phyloP scores from a whole-genome alignment of 306 rosid genomes.

The Astragalus glycyphyllos region DNA sequence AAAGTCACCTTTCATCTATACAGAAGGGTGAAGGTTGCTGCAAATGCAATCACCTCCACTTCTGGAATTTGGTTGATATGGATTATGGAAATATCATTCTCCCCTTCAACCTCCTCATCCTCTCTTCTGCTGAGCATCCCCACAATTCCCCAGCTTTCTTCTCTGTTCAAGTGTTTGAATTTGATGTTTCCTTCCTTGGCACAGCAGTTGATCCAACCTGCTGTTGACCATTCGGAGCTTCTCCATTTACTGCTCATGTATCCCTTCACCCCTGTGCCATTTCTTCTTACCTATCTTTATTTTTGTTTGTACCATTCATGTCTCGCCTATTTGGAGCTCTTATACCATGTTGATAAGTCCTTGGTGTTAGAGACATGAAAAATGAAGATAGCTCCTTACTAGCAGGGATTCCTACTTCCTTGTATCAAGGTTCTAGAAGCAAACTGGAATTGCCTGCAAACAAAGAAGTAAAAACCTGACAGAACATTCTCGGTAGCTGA shows the following conservation, averaged over 20 bases:
- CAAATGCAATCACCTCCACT: not conserved
- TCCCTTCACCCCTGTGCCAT: not conserved
- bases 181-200: not conserved
- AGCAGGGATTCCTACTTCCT: not conserved
- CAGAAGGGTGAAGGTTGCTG: not conserved
- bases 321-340: not conserved
- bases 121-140: too few relatives aligned
- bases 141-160: too few relatives aligned
- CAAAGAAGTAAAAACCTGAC: too few relatives aligned
- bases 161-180: slow-evolving; percentile 17
- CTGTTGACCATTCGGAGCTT: not conserved
- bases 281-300: not conserved
- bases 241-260: not conserved
- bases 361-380: slow-evolving; percentile 13
- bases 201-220: not conserved
- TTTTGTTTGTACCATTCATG: slow-evolving; percentile 13
- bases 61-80: not conserved
- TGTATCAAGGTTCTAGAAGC: not conserved
- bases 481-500: not conserved
- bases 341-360: not conserved
- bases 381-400: slow-evolving; percentile 18
- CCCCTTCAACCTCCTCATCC: not conserved
- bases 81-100: slow-evolving; percentile 6
- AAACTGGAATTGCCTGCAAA: too few relatives aligned
- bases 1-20: not conserved